Evolutionary conservation across 2,329 filamentous ascomycete species (phyloP).

Genomic region (Colletotrichum sp.): DNA sequence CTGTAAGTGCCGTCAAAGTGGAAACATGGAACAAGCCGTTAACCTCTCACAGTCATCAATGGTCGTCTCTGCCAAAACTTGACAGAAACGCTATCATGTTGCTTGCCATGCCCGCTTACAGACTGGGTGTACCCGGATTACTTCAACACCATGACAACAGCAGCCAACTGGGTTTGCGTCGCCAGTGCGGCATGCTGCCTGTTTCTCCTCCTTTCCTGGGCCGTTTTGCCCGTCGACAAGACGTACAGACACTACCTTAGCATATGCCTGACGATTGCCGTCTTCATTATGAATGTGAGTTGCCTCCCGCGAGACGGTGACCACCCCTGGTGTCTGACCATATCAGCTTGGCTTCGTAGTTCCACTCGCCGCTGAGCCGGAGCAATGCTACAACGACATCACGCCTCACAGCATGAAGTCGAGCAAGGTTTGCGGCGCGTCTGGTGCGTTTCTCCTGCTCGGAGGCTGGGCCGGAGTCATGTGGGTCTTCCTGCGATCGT

Average conservation of each 20-base stretch:
- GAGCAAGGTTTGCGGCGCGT: slow-evolving; percentile 82
- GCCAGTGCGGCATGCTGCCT: slow-evolving; percentile 72
- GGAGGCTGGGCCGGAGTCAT: slow-evolving; percentile 85
- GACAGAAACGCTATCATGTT: slow-evolving; percentile 67
- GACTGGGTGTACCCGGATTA: slow-evolving; percentile 74
- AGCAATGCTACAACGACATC: slow-evolving; percentile 87
- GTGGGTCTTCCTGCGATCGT: slow-evolving; percentile 89
- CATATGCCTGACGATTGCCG: slow-evolving; percentile 79
- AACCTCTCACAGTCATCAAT: slow-evolving; percentile 51
- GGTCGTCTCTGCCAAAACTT: slow-evolving; percentile 60
- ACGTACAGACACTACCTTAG: slow-evolving; percentile 93
- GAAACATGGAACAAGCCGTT: slow-evolving; percentile 30
- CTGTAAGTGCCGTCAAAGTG: slow-evolving; percentile 58
- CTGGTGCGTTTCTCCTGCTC: slow-evolving; percentile 83
- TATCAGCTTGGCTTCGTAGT: slow-evolving; percentile 85
- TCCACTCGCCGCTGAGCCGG: slow-evolving; percentile 77
- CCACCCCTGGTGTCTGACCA: neutral
- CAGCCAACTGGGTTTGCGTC: slow-evolving; percentile 85
- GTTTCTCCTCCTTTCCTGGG: slow-evolving; percentile 82
- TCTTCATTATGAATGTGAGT: slow-evolving; percentile 81
- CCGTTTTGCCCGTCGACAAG: slow-evolving; percentile 82
- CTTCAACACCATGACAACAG: slow-evolving; percentile 63
- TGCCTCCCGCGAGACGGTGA: neutral
- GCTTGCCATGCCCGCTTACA: slow-evolving; percentile 87
- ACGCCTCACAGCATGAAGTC: slow-evolving; percentile 93